Evolutionary conservation across 139 green algal genomes (phyloP).

Genomic region (Nannochloris sp.): DNA sequence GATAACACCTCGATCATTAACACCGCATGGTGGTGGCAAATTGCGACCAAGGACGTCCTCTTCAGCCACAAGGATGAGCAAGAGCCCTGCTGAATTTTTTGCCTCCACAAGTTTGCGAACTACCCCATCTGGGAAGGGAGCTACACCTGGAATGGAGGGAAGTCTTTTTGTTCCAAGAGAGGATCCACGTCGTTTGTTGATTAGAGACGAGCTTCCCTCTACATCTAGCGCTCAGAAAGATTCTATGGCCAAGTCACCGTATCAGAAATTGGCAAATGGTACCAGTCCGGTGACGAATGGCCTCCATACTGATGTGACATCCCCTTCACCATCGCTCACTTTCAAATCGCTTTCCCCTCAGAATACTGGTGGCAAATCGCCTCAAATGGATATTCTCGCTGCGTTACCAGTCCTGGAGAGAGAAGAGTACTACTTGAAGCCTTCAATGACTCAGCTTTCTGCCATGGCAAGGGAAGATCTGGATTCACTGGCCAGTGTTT

Average conservation of each 20-base stretch:
- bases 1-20: constrained; percentile 48
- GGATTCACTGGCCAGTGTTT: constrained; percentile 29
- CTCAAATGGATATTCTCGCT: constrained; percentile 13
- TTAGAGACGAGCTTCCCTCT: constrained; percentile 51
- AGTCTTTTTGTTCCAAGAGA: constrained; percentile 53
- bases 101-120: neutral
- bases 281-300: neutral
- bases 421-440: constrained; percentile 53
- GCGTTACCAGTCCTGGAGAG: constrained; percentile 22
- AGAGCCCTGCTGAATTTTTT: constrained; percentile 19
- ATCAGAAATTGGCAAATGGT: no score
- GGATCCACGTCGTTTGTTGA: constrained; percentile 77
- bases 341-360: neutral
- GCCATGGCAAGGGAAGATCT: constrained; percentile 45
- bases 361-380: neutral
- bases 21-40: constrained; percentile 39
- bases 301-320: constrained; percentile 11
- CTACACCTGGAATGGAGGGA: constrained; percentile 8
- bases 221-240: constrained; percentile 20
- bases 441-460: constrained; percentile 40
- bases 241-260: neutral
- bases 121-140: neutral
- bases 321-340: neutral
- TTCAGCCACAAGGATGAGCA: constrained; percentile 17
- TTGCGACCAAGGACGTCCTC: constrained; percentile 23